Evolutionary conservation across 441 rosid species (phyloP).

Genomic region (Syzygium malaccense): DNA sequence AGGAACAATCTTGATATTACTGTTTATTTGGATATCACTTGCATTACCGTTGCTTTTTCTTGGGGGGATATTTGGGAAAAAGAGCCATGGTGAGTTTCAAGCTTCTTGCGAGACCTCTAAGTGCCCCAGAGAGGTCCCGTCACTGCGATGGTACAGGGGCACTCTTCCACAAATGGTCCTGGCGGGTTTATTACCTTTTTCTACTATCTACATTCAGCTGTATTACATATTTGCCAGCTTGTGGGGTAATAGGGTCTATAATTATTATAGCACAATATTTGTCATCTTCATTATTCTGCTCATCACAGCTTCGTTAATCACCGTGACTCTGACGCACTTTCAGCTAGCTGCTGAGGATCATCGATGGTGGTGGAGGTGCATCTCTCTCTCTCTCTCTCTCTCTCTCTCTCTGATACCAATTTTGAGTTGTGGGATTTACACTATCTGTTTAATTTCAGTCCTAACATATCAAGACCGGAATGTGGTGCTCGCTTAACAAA

Average conservation of each 20-base stretch:
- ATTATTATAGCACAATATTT: neutral
- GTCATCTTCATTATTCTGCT: neutral
- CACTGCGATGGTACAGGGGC: neutral
- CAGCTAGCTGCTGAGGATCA: constrained; percentile 7
- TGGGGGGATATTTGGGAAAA: neutral
- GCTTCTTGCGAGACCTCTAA: neutral
- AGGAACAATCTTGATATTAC: neutral
- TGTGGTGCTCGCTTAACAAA: neutral
- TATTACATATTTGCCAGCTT: neutral
- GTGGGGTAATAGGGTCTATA: neutral
- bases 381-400: neutral
- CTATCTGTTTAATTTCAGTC: neutral
- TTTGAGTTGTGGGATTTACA: neutral
- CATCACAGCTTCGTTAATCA: neutral
- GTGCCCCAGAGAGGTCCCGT: constrained; percentile 1
- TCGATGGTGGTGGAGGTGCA: neutral
- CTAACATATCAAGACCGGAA: neutral
- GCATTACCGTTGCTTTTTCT: neutral
- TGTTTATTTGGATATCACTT: neutral
- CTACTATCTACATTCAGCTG: neutral
- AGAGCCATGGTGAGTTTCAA: neutral
- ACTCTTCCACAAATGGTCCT: neutral
- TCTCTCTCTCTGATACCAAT: neutral
- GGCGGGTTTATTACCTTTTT: neutral
- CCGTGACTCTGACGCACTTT: neutral